Evolutionary conservation across 1,284 basidiomycete genomes (phyloP), one percentile per base, ranked within the genome.

Genomic region (Pterulicium gracile): DNA sequence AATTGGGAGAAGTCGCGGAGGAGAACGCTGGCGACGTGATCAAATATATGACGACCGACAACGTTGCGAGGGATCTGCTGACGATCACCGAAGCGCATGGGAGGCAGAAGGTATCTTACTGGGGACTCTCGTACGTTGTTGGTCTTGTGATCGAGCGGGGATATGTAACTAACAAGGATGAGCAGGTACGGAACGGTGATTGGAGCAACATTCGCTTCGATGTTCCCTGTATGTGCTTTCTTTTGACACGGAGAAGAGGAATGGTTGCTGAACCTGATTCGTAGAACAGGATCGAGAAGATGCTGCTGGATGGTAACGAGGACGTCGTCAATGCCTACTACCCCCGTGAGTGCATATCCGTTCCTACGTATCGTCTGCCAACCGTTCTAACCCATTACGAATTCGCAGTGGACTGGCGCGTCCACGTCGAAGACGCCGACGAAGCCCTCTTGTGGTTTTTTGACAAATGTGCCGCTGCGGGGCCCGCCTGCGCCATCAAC

Each of bases 11-110:
- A 13, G 36, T 43, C 12, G 42, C 19, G 42, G 20, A 43, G 23
- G 19, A 23, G 42, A 43, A 43, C 23, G 20, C 20, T 10, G 36
- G 36, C 13, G 42, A 20, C 7, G n/a, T 22, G 4, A 4, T 43
- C 20, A 43, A 43, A 21, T 24, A 43, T 43, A 43, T 43, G 20
- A 43, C 19, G 4, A 43, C 42, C 4, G 42, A 43, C 4, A 43
- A 43, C 23, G 23, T 24, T 4, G 42, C 42, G 17, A 21, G 42
- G 17, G 42, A 43, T 17, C 20, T 43, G 42, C 23, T 43, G 12
- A 4, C 4, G 10, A 43, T 43, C 20, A 19, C 20, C 13, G 42
- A 43, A 19, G 23, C 19, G 20, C 23, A 43, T 24, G 42, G 42
- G 17, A 4, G 17, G n/a, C 5, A 43, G 23, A 43, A 43, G 42